These are phyloP conservation scores for Puccinia coronata DNA, from an alignment of 1,284 basidiomycete genomes.

Conservation along the genomic window DNA sequence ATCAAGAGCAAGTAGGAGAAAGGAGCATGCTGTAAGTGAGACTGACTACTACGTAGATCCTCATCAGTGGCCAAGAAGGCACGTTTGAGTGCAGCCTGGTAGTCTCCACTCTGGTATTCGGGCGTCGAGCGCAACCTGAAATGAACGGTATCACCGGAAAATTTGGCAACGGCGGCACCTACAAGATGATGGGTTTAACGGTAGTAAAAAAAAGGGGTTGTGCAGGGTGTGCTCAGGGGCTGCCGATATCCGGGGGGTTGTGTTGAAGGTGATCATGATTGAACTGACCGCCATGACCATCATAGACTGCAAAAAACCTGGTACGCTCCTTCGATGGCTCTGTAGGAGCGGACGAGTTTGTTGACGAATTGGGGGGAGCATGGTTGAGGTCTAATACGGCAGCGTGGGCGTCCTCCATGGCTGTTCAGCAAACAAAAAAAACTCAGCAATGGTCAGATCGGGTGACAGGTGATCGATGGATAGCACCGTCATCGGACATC, in stretches of 20 bases:
- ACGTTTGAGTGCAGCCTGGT: slow-evolving; percentile 76
- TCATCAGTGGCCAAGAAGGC: slow-evolving; percentile 94
- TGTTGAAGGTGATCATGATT: slow-evolving; percentile 15
- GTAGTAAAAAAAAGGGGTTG: neutral
- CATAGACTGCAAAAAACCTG: slow-evolving; percentile 94
- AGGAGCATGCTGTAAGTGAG: neutral
- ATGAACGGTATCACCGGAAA: slow-evolving; percentile 85
- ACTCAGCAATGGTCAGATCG: slow-evolving; percentile 33
- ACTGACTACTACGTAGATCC: slow-evolving; percentile 77
- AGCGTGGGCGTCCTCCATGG: slow-evolving; percentile 98
- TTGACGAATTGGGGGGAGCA: slow-evolving; percentile 47
- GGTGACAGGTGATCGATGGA: neutral
- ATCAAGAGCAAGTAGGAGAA: neutral
- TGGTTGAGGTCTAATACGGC: slow-evolving; percentile 66
- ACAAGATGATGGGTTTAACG: slow-evolving; percentile 29
- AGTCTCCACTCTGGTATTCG: slow-evolving; percentile 71
- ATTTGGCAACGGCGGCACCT: slow-evolving; percentile 87
- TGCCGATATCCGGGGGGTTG: neutral
- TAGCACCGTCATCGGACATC: slow-evolving; percentile 1
- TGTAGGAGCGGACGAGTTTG: slow-evolving; percentile 61
- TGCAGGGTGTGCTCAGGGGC: neutral
- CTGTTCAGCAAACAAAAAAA: slow-evolving; percentile 63
- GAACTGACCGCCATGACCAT: slow-evolving; percentile 91
- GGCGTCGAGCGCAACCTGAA: slow-evolving; percentile 74
- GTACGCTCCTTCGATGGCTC: slow-evolving; percentile 60